A percentile compares a stretch with the other conserved stretches of the same genome.
Conservation (phyloP, 495 filamentous ascomycete genomes). For the Aspergillus wentii region DNA sequence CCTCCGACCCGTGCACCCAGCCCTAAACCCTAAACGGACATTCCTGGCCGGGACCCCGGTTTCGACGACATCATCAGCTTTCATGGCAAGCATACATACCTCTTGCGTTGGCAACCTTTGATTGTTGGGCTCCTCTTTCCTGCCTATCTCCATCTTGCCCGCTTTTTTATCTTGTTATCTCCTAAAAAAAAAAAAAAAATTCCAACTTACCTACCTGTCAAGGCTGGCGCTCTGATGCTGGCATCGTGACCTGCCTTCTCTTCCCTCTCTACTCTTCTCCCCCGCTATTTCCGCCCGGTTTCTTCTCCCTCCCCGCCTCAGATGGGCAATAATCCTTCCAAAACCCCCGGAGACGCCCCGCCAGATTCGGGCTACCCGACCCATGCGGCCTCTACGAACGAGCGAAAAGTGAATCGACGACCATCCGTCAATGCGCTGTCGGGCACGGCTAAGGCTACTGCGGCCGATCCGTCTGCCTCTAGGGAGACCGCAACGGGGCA, state of each 20-base stretch:
- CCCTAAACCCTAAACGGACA: slow-evolving; percentile 20
- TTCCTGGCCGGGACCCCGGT: slow-evolving; percentile 17
- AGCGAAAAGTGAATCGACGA: slow-evolving; percentile 36
- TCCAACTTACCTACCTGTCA: too few species aligned
- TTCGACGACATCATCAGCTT: slow-evolving; percentile 5
- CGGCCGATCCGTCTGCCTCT: slow-evolving; percentile 37
- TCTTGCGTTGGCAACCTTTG: neutral
- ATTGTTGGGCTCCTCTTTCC: neutral
- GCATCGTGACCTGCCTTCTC: slow-evolving; percentile 14
- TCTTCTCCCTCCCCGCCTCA: slow-evolving; percentile 24
- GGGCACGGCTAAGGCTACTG: slow-evolving; percentile 30
- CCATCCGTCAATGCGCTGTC: slow-evolving; percentile 36
- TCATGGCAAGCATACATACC: slow-evolving; percentile 1
- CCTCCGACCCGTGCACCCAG: slow-evolving; percentile 5
- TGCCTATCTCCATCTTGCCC: slow-evolving; percentile 6
- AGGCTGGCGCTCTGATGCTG: slow-evolving; percentile 18
- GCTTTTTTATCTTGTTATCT: too few species aligned
- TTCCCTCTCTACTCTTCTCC: slow-evolving; percentile 2
- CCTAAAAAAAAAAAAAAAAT: too few species aligned
- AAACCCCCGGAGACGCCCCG: slow-evolving; percentile 33
- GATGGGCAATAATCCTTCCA: slow-evolving; percentile 50
- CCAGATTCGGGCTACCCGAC: slow-evolving; percentile 19
- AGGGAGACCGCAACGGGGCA: slow-evolving; percentile 38
- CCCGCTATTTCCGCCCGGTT: slow-evolving; percentile 5
- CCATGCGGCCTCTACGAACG: slow-evolving; percentile 18